Conservation (phyloP, 139 green algal species). For the Chlamydomonas sp. region DNA sequence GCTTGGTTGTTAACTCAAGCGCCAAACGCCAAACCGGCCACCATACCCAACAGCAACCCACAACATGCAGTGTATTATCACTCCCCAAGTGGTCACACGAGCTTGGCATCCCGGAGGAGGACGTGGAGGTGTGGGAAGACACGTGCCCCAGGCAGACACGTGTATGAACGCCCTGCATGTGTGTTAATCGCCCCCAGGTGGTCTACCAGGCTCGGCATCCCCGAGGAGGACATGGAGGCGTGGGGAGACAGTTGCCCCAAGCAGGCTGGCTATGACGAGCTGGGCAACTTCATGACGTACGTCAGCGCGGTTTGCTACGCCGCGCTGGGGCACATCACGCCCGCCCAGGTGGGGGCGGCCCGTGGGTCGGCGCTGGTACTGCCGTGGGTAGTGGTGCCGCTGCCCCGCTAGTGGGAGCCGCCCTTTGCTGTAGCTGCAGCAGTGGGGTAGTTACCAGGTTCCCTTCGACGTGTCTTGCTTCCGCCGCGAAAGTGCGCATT, state of each 20-base stretch:
- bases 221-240: background rate
- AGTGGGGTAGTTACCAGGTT: too few species aligned
- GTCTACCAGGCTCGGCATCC: background rate
- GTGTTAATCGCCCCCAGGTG: background rate
- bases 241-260: background rate
- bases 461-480: too few species aligned
- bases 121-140: conserved; percentile 12
- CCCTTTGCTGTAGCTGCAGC: too few species aligned
- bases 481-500: too few species aligned
- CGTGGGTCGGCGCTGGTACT: background rate
- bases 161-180: background rate
- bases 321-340: background rate
- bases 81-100: too few species aligned
- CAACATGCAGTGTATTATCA: too few species aligned
- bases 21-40: too few species aligned
- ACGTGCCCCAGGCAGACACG: background rate
- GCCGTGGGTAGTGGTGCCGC: background rate
- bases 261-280: conserved; percentile 6
- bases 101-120: background rate
- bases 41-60: too few species aligned
- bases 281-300: conserved; percentile 38
- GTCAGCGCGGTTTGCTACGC: background rate
- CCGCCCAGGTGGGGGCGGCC: background rate
- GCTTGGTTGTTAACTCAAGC: too few species aligned
- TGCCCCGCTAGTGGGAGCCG: background rate